These are phyloP conservation scores for Blepharisma japonicum DNA, from an alignment of 73 alveolate genomes.

Conservation along the genomic window DNA sequence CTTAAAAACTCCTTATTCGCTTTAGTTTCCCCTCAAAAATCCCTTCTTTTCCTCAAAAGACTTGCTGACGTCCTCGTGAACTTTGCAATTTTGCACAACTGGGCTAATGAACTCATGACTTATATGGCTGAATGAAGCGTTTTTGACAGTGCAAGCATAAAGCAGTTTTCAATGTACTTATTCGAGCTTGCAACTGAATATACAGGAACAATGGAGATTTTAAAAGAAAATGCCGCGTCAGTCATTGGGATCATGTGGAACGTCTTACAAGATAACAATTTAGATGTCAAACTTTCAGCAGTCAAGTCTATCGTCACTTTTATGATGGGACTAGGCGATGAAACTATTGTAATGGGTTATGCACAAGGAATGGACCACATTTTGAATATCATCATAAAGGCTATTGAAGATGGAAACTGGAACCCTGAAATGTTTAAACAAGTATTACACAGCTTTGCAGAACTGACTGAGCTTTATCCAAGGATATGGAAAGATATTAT, in stretches of 20 bases:
- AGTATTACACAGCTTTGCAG: background rate
- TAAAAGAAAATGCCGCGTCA: background rate
- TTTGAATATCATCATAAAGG: background rate
- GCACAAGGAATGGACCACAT: background rate
- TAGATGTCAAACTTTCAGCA: background rate
- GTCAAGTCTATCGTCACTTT: constrained; percentile 7
- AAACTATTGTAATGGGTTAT: background rate
- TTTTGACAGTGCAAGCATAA: too few species aligned
- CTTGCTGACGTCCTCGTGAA: background rate
- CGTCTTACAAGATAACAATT: background rate
- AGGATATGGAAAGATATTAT: constrained; percentile 16
- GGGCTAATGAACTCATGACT: background rate
- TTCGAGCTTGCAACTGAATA: background rate
- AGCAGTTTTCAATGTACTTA: too few species aligned
- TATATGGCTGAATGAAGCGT: background rate
- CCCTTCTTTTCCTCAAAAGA: constrained; percentile 1
- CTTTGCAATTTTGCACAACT: background rate
- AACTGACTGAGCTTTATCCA: constrained; percentile 15
- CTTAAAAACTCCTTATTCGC: background rate
- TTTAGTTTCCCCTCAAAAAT: background rate
- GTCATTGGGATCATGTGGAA: background rate
- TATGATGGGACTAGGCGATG: constrained; percentile 4
- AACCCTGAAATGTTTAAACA: constrained; percentile 1
- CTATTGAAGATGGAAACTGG: background rate
- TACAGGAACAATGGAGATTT: background rate